Percentiles rank a stretch among this genome's conserved stretches.
Conservation (phyloP, 352 stramenopile species). For the Phytophthora colocasiae region DNA sequence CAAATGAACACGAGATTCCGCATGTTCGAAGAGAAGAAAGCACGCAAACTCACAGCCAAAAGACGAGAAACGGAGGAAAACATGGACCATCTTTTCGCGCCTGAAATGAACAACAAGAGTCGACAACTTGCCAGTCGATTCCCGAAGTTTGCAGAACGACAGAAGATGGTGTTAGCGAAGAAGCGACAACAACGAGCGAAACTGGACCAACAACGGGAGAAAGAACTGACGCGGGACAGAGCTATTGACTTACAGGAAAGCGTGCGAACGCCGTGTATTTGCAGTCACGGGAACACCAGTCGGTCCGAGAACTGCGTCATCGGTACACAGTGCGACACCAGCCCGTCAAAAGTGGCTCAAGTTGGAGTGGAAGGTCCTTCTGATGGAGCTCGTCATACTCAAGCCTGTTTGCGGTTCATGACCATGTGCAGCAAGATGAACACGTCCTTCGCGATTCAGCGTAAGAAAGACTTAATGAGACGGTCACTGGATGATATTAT, state of each 20-base stretch:
- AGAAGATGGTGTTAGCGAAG: conserved; percentile 29
- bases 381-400: conserved; percentile 36
- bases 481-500: conserved; percentile 66
- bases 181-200: conserved; percentile 39
- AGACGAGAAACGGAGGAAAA: conserved; percentile 45
- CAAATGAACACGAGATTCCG: conserved; percentile 53
- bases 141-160: conserved; percentile 51
- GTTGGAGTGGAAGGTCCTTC: conserved; percentile 5
- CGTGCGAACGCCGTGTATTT: conserved; percentile 55
- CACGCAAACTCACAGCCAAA: conserved; percentile 34
- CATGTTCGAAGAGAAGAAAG: conserved; percentile 46
- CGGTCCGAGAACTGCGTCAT: conserved; percentile 23
- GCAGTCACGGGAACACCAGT: conserved; percentile 40
- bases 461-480: conserved; percentile 55
- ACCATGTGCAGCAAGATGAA: conserved; percentile 62
- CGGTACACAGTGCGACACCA: conserved; percentile 4
- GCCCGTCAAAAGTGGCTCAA: conserved; percentile 21
- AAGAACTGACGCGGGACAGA: conserved; percentile 29
- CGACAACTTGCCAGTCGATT: conserved; percentile 44
- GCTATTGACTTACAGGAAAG: conserved; percentile 41
- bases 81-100: conserved; percentile 34
- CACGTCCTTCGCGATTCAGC: conserved; percentile 47
- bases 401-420: conserved; percentile 60
- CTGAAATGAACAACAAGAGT: conserved; percentile 49
- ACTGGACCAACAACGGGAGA: conserved; percentile 33